Base-by-base conservation (phyloP, 2,329 filamentous ascomycete species). In the Chrysoporthe cubensis region DNA sequence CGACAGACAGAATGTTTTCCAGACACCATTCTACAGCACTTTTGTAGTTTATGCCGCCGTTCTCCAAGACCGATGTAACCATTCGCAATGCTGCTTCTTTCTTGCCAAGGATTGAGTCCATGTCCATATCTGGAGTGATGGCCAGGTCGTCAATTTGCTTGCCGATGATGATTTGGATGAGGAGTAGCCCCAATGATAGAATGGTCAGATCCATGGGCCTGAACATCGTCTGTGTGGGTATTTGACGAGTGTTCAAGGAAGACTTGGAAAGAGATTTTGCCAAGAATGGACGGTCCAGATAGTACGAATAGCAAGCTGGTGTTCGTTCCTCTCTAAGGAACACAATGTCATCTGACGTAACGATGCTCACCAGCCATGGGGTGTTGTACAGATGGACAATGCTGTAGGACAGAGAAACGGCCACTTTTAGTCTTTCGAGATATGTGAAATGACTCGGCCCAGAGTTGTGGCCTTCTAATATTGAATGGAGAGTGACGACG, bases 351-450 rank as follows among this genome's bases (percentile, higher is more conserved):
- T 71, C 44, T 1, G 66, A 26, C 16, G 69, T 71, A 34, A 71
- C 42, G 26, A 63, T 57, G 14, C 6, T 63, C 43, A 65, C 44
- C 3, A 71, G 56, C 67, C 69, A 71, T 1, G 65, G 65, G 5
- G 64, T 71, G n/a, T 52, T 65, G 42, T 69, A 71, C 7, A 71
- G 64, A 21, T 71, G 69, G 13, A 71, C 50, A 26, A 65, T 59
- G 37, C 62, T 69, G 48, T 65, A 48, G 6, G 67, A 61, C 32
- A 71, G 34, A 2, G 46, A 56, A 0, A 67, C 5, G 1, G 69
- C 67, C 16, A 69, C 18, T 14, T 67, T 46, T 13, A 71, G 64
- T 32, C 63, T n/a, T 14, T 69, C 37, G 6, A 48, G 40, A 14
- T 65, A 71, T 4, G 46, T 65, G 4, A 65, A 63, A 1, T 58